phyloP scores from a whole-genome alignment of 768 basidiomycete species.

The Lactifluus hygrophoroides region DNA sequence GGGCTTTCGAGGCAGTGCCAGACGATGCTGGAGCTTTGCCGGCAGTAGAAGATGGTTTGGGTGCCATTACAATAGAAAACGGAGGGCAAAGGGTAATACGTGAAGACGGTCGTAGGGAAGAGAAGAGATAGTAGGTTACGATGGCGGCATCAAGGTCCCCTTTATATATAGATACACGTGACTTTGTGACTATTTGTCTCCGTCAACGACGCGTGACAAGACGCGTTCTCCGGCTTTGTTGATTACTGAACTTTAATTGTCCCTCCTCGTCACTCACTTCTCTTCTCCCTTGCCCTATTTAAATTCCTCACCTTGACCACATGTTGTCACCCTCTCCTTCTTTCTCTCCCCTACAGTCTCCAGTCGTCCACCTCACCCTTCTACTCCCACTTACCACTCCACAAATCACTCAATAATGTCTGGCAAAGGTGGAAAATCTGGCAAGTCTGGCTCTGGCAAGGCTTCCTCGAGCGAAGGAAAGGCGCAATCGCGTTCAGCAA shows the following conservation, averaged over 20 bases:
- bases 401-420: constrained; percentile 40
- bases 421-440: constrained; percentile 43
- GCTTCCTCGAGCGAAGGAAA: constrained; percentile 35
- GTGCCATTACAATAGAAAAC: constrained; percentile 39
- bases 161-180: constrained; percentile 15
- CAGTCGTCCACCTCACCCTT: neutral
- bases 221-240: constrained; percentile 31
- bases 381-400: neutral
- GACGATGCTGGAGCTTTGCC: constrained; percentile 71
- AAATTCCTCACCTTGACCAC: constrained; percentile 9
- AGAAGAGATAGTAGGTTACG: neutral
- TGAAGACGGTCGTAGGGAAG: constrained; percentile 3
- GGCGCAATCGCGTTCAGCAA: constrained; percentile 61
- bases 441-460: constrained; percentile 34
- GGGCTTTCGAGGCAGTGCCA: constrained; percentile 51
- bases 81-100: constrained; percentile 5
- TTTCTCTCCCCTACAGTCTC: neutral
- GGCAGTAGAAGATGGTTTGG: constrained; percentile 77
- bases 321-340: neutral
- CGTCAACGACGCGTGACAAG: constrained; percentile 18
- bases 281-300: constrained; percentile 25
- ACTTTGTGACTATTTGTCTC: constrained; percentile 24
- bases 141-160: constrained; percentile 5
- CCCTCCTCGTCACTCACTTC: neutral
- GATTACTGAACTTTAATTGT: constrained; percentile 31